A percentile compares a stretch with the other conserved stretches of the same genome.
These are phyloP conservation scores for Dendrobium nobile DNA, from an alignment of 106 monocot species.

Conservation along the genomic window DNA sequence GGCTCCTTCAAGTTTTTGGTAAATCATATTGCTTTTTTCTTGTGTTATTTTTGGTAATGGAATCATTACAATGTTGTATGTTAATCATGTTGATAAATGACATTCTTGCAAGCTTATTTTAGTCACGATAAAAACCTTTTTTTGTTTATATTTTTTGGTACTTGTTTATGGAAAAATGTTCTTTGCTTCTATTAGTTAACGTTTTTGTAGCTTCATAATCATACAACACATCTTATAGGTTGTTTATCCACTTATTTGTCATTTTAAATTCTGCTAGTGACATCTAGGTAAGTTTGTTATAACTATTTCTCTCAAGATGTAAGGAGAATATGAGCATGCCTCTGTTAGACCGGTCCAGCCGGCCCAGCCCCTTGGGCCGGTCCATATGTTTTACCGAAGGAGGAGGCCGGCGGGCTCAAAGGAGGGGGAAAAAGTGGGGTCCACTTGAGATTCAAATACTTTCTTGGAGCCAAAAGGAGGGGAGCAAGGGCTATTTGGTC, in stretches of 20 bases:
- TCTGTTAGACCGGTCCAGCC: too few species aligned
- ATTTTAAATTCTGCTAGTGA: too few species aligned
- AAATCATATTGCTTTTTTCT: slow-evolving; percentile 7
- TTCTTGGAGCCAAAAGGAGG: too few species aligned
- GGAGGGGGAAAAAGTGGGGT: too few species aligned
- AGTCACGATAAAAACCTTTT: background rate
- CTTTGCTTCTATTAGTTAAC: background rate
- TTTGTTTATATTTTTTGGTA: background rate
- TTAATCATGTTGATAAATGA: background rate
- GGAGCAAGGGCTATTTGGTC: too few species aligned
- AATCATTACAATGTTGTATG: background rate
- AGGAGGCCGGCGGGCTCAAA: too few species aligned
- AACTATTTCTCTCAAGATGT: too few species aligned
- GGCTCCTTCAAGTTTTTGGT: slow-evolving; percentile 95
- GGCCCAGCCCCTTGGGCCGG: too few species aligned
- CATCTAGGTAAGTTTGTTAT: background rate
- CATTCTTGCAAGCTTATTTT: background rate
- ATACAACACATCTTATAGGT: background rate
- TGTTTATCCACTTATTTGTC: background rate
- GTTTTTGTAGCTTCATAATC: background rate
- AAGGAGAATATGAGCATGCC: too few species aligned
- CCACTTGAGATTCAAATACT: too few species aligned
- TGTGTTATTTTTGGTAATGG: background rate
- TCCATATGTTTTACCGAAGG: too few species aligned
- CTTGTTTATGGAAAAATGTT: background rate